Evolutionary conservation across 164 flowering plant genomes (phyloP).

Genomic region (Buxus sempervirens): DNA sequence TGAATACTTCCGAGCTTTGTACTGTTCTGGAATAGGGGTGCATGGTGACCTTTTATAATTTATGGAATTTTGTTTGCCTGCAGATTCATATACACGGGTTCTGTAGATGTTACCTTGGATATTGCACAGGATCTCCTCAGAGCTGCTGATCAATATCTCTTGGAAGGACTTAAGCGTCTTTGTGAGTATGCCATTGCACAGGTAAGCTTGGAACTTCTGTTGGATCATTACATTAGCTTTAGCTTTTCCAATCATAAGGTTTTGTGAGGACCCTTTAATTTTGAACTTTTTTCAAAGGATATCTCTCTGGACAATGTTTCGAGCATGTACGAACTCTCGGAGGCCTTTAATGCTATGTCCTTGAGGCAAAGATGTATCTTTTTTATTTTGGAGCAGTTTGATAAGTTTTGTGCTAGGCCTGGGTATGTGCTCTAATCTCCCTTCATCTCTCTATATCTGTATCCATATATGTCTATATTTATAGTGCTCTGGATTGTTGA

Average conservation of each 20-base stretch:
- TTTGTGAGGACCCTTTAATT: neutral
- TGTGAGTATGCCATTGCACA: slow-evolving; percentile 64
- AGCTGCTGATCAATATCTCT: slow-evolving; percentile 76
- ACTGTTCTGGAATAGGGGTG: neutral
- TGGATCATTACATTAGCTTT: neutral
- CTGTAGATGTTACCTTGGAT: slow-evolving; percentile 49
- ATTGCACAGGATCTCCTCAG: slow-evolving; percentile 70
- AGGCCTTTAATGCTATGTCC: slow-evolving; percentile 85
- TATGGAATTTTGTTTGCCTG: slow-evolving; percentile 14
- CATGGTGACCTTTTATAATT: neutral
- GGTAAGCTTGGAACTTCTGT: slow-evolving; percentile 27
- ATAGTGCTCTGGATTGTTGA: too few relatives aligned
- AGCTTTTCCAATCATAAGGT: neutral
- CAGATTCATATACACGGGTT: slow-evolving; percentile 72
- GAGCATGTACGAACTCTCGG: slow-evolving; percentile 94
- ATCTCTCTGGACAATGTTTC: slow-evolving; percentile 81
- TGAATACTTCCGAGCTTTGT: slow-evolving; percentile 10
- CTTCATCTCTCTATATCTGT: neutral
- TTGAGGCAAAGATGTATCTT: slow-evolving; percentile 80
- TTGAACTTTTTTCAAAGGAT: slow-evolving; percentile 43
- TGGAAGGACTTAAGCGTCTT: slow-evolving; percentile 67
- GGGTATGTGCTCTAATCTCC: slow-evolving; percentile 50
- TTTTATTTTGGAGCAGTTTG: slow-evolving; percentile 80
- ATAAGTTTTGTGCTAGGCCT: slow-evolving; percentile 57
- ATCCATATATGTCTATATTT: too few relatives aligned